A percentile compares a stretch with the other conserved stretches of the same genome.
Evolutionary conservation across 106 monocot genomes (phyloP).

Genomic region (Hemerocallis citrina): DNA sequence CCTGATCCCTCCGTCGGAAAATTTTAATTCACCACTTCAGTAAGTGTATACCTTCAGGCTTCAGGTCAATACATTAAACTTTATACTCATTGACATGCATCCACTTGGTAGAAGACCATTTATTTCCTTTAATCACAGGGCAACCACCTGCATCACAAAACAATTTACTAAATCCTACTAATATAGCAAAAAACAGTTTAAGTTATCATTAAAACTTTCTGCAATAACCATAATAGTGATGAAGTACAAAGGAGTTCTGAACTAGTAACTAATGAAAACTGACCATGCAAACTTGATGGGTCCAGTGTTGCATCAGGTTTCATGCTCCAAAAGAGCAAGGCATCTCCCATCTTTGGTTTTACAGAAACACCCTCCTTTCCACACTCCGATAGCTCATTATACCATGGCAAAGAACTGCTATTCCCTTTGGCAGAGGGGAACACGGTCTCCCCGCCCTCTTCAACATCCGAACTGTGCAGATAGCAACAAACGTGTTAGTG

Average conservation of each 20-base stretch:
- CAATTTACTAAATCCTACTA: background rate
- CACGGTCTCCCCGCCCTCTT: constrained; percentile 72
- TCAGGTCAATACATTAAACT: constrained; percentile 12
- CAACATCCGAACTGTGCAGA: constrained; percentile 54
- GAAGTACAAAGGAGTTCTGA: too few species aligned
- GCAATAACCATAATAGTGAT: background rate
- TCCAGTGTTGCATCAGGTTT: constrained; percentile 51
- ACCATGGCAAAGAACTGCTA: constrained; percentile 56
- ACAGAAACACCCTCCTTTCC: constrained; percentile 48
- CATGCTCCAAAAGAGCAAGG: constrained; percentile 68
- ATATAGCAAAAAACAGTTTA: background rate
- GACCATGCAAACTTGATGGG: constrained; percentile 52
- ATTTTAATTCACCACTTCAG: too few species aligned
- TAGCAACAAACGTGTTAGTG: background rate
- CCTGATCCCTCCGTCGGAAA: too few species aligned
- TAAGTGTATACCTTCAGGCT: background rate
- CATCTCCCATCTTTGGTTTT: constrained; percentile 56
- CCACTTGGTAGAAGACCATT: constrained; percentile 53
- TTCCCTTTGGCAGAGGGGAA: constrained; percentile 46
- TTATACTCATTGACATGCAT: constrained; percentile 44
- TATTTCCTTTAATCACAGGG: constrained; percentile 39
- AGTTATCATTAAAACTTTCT: background rate
- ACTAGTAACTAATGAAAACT: constrained; percentile 2
- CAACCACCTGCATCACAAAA: constrained; percentile 24
- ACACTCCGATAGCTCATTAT: constrained; percentile 48